Evolutionary conservation across 108 stramenopile genomes (phyloP).

Genomic region (Cyclotella kingstonii): DNA sequence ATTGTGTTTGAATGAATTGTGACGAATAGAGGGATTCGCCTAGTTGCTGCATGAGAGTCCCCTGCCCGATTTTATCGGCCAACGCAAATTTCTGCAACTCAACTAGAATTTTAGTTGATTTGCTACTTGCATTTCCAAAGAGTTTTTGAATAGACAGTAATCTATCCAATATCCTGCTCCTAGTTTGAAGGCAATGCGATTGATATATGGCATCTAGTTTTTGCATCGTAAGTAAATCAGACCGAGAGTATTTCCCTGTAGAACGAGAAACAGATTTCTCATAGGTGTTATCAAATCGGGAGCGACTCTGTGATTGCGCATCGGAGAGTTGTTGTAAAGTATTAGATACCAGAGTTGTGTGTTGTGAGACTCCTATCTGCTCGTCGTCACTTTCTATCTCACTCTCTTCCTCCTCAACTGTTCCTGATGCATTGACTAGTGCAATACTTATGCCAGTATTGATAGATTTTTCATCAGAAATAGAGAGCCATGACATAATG

Average conservation of each 20-base stretch:
- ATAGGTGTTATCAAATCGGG: too few species aligned
- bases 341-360: too few species aligned
- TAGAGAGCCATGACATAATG: slow-evolving; percentile 16
- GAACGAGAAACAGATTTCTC: slow-evolving; percentile 4
- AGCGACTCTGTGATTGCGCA: too few species aligned
- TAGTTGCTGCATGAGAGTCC: slow-evolving; percentile 26
- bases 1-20: background rate
- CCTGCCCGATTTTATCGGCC: slow-evolving; percentile 35
- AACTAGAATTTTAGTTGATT: slow-evolving; percentile 12
- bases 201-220: slow-evolving; percentile 66
- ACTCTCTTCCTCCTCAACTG: slow-evolving; percentile 38
- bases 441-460: slow-evolving; percentile 4
- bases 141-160: background rate
- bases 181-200: slow-evolving; percentile 24
- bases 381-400: slow-evolving; percentile 54
- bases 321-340: too few species aligned
- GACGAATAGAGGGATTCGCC: slow-evolving; percentile 21
- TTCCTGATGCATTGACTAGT: slow-evolving; percentile 4
- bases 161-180: slow-evolving; percentile 16
- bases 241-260: slow-evolving; percentile 38
- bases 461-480: background rate
- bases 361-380: slow-evolving; percentile 17
- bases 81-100: slow-evolving; percentile 24
- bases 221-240: slow-evolving; percentile 58
- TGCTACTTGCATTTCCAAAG: slow-evolving; percentile 6